These are phyloP conservation scores for Termitomyces sp. DNA, from an alignment of 768 basidiomycete genomes.

Conservation along the genomic window DNA sequence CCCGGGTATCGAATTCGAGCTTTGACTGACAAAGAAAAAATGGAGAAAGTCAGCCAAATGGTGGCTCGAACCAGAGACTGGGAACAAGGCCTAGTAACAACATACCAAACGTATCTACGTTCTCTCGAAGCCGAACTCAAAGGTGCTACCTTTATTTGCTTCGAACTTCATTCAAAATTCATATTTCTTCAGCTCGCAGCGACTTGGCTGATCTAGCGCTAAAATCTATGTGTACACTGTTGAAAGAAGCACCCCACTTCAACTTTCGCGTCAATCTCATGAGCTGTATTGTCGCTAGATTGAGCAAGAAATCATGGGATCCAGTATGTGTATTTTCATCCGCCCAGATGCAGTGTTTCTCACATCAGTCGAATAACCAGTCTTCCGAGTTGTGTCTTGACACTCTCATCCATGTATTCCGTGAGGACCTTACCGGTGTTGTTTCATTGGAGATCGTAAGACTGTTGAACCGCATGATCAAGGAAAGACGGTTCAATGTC, in stretches of 20 bases:
- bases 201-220: constrained; percentile 69
- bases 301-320: constrained; percentile 90
- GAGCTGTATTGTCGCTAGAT: constrained; percentile 74
- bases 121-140: constrained; percentile 85
- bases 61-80: constrained; percentile 88
- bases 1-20: constrained; percentile 94
- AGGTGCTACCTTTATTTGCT: constrained; percentile 41
- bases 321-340: constrained; percentile 47
- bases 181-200: constrained; percentile 47
- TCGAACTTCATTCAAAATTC: constrained; percentile 2
- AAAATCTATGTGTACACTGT: constrained; percentile 83
- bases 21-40: constrained; percentile 86
- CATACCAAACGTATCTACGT: constrained; percentile 88
- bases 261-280: constrained; percentile 95
- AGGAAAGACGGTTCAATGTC: constrained; percentile 86
- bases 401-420: constrained; percentile 79
- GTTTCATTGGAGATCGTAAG: constrained; percentile 89
- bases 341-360: constrained; percentile 10
- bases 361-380: constrained; percentile 35
- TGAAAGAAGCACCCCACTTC: constrained; percentile 87
- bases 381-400: constrained; percentile 82
- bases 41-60: constrained; percentile 92
- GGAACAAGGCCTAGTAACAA: constrained; percentile 88
- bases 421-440: constrained; percentile 73
- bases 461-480: constrained; percentile 92